These are phyloP conservation scores for Raphanus sativus DNA, from an alignment of 345 rosid species.

Conservation along the genomic window DNA sequence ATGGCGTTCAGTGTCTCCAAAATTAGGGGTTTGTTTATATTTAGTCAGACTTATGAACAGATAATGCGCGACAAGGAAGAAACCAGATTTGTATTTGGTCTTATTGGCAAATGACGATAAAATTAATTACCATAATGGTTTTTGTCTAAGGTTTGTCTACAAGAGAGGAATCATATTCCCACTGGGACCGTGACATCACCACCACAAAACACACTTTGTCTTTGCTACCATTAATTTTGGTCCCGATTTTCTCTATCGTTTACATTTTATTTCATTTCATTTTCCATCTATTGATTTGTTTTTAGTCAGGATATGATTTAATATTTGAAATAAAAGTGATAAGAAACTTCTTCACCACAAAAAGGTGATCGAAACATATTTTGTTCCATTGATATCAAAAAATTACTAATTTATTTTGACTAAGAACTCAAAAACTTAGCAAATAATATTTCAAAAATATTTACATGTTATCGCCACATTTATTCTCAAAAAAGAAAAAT, in stretches of 20 bases:
- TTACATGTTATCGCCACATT: too few relatives aligned
- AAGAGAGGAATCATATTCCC: constrained; percentile 28
- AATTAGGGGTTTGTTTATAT: constrained; percentile 9
- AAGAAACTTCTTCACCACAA: constrained; percentile 3
- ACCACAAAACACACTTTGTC: constrained; percentile 31
- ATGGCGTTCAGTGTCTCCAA: constrained; percentile 3
- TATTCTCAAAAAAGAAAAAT: too few relatives aligned
- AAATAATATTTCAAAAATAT: too few relatives aligned
- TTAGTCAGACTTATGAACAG: background rate
- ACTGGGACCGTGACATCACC: constrained; percentile 19
- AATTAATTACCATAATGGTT: constrained; percentile 19
- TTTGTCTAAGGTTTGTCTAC: constrained; percentile 33
- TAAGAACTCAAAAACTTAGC: background rate
- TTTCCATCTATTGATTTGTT: background rate
- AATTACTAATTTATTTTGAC: background rate
- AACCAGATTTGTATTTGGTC: constrained; percentile 22
- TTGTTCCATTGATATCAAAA: background rate
- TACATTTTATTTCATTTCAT: background rate
- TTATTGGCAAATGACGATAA: constrained; percentile 10
- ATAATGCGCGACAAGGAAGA: constrained; percentile 21
- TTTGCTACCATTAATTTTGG: constrained; percentile 19
- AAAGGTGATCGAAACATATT: background rate
- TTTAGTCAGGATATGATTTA: background rate
- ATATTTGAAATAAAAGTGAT: background rate
- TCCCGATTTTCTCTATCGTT: constrained; percentile 10